Percentiles rank a stretch among this genome's conserved stretches.
These are phyloP conservation scores for Sanguinoderma infundibulare DNA, from an alignment of 1,284 basidiomycete genomes.

Conservation along the genomic window DNA sequence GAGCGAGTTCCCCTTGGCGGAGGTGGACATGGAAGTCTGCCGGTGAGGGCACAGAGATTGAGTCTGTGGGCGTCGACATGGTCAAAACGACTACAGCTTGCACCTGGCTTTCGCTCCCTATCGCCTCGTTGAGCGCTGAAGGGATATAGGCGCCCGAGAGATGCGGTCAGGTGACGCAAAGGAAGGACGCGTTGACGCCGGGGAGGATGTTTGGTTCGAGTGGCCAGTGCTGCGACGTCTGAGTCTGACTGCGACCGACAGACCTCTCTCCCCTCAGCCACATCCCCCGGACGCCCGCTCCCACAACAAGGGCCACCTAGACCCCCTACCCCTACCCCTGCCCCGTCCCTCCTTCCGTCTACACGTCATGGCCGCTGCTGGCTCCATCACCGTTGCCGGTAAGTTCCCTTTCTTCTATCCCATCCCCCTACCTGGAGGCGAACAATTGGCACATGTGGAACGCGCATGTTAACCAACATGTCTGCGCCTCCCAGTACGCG, in stretches of 20 bases:
- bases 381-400: slow-evolving; percentile 89
- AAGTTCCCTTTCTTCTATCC: slow-evolving; percentile 28
- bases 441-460: slow-evolving; percentile 6
- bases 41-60: slow-evolving; percentile 67
- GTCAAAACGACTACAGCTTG: neutral
- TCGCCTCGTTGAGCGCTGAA: neutral
- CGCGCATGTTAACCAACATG: slow-evolving; percentile 2
- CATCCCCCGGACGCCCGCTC: slow-evolving; percentile 13
- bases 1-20: slow-evolving; percentile 83
- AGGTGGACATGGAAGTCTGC: slow-evolving; percentile 98
- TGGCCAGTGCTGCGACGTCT: too few species aligned
- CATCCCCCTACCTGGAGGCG: neutral
- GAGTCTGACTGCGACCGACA: too few species aligned
- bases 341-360: slow-evolving; percentile 15
- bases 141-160: neutral
- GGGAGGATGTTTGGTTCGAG: slow-evolving; percentile 18
- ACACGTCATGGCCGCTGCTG: slow-evolving; percentile 72
- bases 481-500: slow-evolving; percentile 66
- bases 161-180: slow-evolving; percentile 28
- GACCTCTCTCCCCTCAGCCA: slow-evolving; percentile 12
- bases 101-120: neutral
- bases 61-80: slow-evolving; percentile 33
- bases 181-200: slow-evolving; percentile 25
- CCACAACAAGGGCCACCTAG: slow-evolving; percentile 16
- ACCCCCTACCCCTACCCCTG: slow-evolving; percentile 10